Conservation (phyloP, 164 flowering plant genomes). For the Vitis rupestris region DNA sequence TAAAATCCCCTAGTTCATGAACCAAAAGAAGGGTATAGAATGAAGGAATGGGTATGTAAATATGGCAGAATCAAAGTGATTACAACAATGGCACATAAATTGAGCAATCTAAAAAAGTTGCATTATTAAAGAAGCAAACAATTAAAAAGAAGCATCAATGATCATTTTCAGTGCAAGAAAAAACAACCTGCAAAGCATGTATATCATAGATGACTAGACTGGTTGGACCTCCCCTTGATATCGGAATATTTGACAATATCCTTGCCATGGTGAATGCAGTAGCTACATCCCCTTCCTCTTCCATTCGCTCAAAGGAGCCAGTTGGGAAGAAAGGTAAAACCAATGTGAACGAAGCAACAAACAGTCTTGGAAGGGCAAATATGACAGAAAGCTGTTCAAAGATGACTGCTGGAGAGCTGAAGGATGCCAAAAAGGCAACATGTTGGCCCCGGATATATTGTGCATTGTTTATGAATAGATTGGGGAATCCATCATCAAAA, state of each 20-base stretch:
- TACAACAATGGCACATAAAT: too few relatives aligned
- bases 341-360: conserved; percentile 86
- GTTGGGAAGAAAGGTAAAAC: conserved; percentile 97
- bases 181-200: conserved; percentile 90
- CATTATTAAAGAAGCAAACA: not conserved
- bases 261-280: conserved; percentile 97
- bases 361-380: conserved; percentile 78
- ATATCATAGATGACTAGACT: conserved; percentile 94
- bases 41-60: too few relatives aligned
- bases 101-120: too few relatives aligned
- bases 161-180: not conserved
- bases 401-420: conserved; percentile 86
- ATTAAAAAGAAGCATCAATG: not conserved
- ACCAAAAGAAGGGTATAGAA: too few relatives aligned
- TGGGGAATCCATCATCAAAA: conserved; percentile 95
- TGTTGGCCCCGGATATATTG: conserved; percentile 85
- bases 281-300: conserved; percentile 98
- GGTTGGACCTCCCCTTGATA: conserved; percentile 95
- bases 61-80: too few relatives aligned
- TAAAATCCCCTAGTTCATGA: too few relatives aligned
- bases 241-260: conserved; percentile 85
- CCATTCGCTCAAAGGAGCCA: conserved; percentile 97
- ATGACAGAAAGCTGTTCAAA: conserved; percentile 95
- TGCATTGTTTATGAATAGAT: conserved; percentile 86
- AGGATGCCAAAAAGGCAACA: conserved; percentile 94